Evolutionary conservation across 176 grass and related monocot genomes (phyloP).

Genomic region (Poa annua): DNA sequence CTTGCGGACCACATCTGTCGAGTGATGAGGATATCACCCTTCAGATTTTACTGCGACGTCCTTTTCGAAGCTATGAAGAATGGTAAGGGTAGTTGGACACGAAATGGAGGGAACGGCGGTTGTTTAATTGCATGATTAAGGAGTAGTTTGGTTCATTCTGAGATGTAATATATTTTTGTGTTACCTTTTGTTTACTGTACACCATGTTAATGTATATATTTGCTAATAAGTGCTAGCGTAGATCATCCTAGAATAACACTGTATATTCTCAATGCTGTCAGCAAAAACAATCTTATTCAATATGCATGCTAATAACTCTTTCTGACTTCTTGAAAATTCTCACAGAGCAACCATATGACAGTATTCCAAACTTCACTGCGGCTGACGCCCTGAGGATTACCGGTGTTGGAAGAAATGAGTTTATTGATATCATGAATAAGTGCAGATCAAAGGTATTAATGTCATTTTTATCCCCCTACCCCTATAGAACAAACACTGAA

Average conservation of each 20-base stretch:
- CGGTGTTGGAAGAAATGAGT: constrained; percentile 91
- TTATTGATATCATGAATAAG: constrained; percentile 99
- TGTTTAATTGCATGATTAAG: neutral
- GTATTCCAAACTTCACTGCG: constrained; percentile 97
- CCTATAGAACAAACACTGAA: neutral
- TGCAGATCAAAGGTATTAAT: constrained; percentile 93
- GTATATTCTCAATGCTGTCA: neutral
- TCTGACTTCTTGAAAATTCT: constrained; percentile 46
- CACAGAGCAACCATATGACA: constrained; percentile 98
- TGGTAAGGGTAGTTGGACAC: constrained; percentile 51
- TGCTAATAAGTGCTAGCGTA: neutral
- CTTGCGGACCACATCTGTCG: constrained; percentile 82
- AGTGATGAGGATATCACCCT: constrained; percentile 84
- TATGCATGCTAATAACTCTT: neutral
- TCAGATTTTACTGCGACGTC: constrained; percentile 92
- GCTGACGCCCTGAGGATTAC: constrained; percentile 88
- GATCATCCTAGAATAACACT: neutral
- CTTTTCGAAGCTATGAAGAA: constrained; percentile 98
- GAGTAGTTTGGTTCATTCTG: neutral
- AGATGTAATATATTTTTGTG: neutral
- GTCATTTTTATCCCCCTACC: neutral
- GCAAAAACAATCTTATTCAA: neutral
- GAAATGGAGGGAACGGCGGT: neutral
- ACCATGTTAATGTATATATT: neutral
- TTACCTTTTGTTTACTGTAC: neutral